These are phyloP conservation scores for Uronychia setigera DNA, from an alignment of 73 alveolate genomes.

Conservation along the genomic window DNA sequence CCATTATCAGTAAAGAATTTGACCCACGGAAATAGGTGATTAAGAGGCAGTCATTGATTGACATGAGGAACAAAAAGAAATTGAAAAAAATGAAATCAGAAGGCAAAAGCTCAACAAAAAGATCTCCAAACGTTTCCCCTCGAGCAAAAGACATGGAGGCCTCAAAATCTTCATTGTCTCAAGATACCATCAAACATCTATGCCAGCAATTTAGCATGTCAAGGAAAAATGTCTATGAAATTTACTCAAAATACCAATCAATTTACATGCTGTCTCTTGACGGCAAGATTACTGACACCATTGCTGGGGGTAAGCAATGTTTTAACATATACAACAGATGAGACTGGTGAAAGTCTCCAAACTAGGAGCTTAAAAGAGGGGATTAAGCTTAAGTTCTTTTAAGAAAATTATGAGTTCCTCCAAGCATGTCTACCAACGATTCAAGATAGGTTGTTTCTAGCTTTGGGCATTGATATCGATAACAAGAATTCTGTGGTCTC, in stretches of 20 bases:
- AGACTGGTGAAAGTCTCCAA: background rate
- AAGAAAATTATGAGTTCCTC: slow-evolving; percentile 33
- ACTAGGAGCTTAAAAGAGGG: slow-evolving; percentile 17
- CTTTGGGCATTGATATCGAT: slow-evolving; percentile 39
- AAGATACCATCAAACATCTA: background rate
- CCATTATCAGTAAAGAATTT: too few relatives aligned
- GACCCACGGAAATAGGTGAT: too few relatives aligned
- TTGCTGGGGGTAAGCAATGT: background rate
- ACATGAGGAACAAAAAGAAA: too few relatives aligned
- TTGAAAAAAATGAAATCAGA: too few relatives aligned
- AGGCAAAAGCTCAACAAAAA: background rate
- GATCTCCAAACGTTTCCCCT: background rate
- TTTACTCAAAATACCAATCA: slow-evolving; percentile 21
- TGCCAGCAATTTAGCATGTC: slow-evolving; percentile 1
- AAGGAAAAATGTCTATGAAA: slow-evolving; percentile 49
- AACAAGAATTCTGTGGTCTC: slow-evolving; percentile 16
- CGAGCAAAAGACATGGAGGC: too few relatives aligned
- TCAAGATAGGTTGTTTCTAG: slow-evolving; percentile 22
- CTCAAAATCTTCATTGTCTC: background rate
- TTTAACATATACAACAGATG: background rate
- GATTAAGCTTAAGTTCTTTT: slow-evolving; percentile 24
- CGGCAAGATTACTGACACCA: background rate
- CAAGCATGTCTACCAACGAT: slow-evolving; percentile 23
- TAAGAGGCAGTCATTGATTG: too few relatives aligned
- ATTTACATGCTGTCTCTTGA: slow-evolving; percentile 25